Evolutionary conservation across 2,329 filamentous ascomycete species (phyloP).

Genomic region (Cercospora zeae-maydis): DNA sequence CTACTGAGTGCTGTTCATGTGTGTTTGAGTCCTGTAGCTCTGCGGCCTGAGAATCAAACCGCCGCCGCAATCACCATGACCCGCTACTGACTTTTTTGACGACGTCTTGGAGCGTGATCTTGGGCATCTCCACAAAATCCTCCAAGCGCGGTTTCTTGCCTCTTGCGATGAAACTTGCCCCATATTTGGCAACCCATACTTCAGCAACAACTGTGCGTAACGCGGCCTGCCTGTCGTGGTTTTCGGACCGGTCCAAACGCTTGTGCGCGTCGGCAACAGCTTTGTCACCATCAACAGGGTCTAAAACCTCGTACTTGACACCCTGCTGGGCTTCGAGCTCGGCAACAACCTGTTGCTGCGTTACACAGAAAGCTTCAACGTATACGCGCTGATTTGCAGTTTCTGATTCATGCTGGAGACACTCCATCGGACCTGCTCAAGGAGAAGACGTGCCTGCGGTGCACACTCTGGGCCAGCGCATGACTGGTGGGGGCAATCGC

Average conservation of each 20-base stretch:
- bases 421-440: conserved; percentile 10
- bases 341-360: conserved; percentile 57
- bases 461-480: neutral
- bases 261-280: conserved; percentile 14
- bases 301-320: conserved; percentile 50
- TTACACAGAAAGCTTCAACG: conserved; percentile 66
- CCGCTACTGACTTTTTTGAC: neutral
- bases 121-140: conserved; percentile 14
- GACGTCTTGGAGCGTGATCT: conserved; percentile 11
- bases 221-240: conserved; percentile 12
- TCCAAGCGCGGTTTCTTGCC: conserved; percentile 17
- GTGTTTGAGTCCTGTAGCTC: neutral
- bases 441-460: neutral
- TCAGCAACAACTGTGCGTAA: conserved; percentile 14
- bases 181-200: conserved; percentile 19
- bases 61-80: neutral
- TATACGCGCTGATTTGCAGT: conserved; percentile 42
- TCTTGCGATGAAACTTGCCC: conserved; percentile 8
- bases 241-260: conserved; percentile 3
- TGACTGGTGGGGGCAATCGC: neutral
- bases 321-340: conserved; percentile 64
- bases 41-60: neutral
- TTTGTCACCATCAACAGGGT: conserved; percentile 16
- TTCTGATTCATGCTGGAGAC: conserved; percentile 31
- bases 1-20: neutral